Conservation (phyloP, 73 alveolate genomes). For the Symbiodinium natans region DNA sequence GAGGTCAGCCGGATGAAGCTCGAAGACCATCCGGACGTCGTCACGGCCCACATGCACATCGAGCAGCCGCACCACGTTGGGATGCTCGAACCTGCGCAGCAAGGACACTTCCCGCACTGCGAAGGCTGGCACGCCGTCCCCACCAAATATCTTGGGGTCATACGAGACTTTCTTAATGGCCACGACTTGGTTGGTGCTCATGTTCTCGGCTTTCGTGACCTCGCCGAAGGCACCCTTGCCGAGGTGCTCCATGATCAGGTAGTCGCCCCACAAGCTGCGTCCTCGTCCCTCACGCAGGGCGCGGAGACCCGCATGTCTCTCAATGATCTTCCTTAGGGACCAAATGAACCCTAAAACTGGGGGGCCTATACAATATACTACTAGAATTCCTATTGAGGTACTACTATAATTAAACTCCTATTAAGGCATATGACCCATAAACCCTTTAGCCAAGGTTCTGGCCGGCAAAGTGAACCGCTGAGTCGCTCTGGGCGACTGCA, state of each 20-base stretch:
- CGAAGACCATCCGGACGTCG: conserved; percentile 50
- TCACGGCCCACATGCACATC: conserved; percentile 36
- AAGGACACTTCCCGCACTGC: conserved; percentile 67
- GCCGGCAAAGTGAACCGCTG: no score
- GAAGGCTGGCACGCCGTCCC: conserved; percentile 57
- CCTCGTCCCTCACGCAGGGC: background rate
- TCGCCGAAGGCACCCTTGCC: conserved; percentile 48
- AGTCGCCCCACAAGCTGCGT: background rate
- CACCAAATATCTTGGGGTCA: no score
- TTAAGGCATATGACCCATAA: no score
- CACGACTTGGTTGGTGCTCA: background rate
- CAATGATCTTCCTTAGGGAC: background rate
- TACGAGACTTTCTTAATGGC: background rate
- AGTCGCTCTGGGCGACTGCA: no score
- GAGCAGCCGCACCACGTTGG: conserved; percentile 36
- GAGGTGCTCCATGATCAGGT: conserved; percentile 23
- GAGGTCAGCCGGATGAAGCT: conserved; percentile 6
- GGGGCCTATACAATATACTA: no score
- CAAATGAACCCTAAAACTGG: no score
- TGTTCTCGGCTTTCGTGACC: conserved; percentile 31
- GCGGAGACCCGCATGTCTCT: background rate
- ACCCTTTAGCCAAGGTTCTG: no score
- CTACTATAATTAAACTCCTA: no score
- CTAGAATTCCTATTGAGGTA: no score
- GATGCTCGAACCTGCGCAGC: conserved; percentile 8